Base-by-base conservation (phyloP, 805 yeast genomes). In the Candida sithepensis region DNA sequence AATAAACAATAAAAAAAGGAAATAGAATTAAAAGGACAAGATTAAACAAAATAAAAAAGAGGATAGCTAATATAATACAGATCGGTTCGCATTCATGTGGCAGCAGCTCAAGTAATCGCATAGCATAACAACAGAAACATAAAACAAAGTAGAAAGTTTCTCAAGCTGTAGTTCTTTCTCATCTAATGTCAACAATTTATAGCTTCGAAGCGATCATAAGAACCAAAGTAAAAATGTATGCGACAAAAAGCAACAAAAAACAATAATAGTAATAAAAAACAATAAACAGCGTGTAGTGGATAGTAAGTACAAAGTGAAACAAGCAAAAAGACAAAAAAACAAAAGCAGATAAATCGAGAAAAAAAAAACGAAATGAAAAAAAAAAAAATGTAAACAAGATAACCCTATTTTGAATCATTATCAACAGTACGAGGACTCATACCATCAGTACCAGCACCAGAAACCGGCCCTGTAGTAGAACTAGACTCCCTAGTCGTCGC, bases 381-480 rank as follows among this genome's bases (percentile, higher is more conserved):
- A 30, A 30, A 7, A 30, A 30, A 30, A 30, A 30, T n/a, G 14
- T 14, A 14, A 30, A 12, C 16, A 12, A 12, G 16, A 30, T 7
- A 10, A 9, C 16, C 14, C 34, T 30, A 30, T 12, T 30, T 30
- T 30, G 34, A n/a, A 39, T 47, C 51, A 41, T 38, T 52, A 12
- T 51, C 59, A 39, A 51, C 45, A 2, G 59, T 55, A 26, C 43
- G 47, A 3, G 59, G 59, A 39, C 59, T 56, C 2, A 56, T 47
- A 1, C 53, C 57, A 20, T 42, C 53, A 36, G 50, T 49, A 38
- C 53, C 45, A n/a, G 37, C 49, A 30, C 49, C 49, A 2, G 44
- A 30, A 13, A 40, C 19, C 18, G 41, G 36, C 13, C 16, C 19
- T 4, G 18, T 32, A 28, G n/a, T n/a, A n/a, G n/a, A n/a, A n/a